phyloP scores from a whole-genome alignment of 1,284 basidiomycete species.

The Cutaneotrichosporon sp. region DNA sequence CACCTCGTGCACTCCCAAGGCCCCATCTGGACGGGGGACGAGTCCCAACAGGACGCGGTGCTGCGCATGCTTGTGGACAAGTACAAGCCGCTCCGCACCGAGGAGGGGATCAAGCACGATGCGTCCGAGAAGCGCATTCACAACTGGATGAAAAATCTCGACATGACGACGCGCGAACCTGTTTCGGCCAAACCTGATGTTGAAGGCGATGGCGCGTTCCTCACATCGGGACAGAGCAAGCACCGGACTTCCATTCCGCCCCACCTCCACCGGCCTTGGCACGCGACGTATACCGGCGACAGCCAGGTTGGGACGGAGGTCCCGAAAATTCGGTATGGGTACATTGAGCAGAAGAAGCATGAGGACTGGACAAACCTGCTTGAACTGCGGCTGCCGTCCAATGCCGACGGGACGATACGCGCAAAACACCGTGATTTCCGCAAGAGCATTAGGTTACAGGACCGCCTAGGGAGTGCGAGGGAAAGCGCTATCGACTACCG shows the following conservation, averaged over 20 bases:
- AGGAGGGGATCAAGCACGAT: constrained; percentile 38
- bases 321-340: constrained; percentile 43
- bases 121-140: constrained; percentile 71
- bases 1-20: constrained; percentile 46
- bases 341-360: constrained; percentile 29
- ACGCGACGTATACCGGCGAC: constrained; percentile 43
- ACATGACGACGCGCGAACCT: constrained; percentile 30
- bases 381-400: constrained; percentile 39
- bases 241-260: constrained; percentile 43
- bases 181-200: neutral
- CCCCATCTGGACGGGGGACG: constrained; percentile 66
- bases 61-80: constrained; percentile 81
- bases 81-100: constrained; percentile 66
- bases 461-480: constrained; percentile 60
- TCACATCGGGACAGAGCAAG: constrained; percentile 6
- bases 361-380: constrained; percentile 34
- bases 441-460: constrained; percentile 56
- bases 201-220: neutral
- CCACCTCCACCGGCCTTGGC: constrained; percentile 45
- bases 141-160: constrained; percentile 46
- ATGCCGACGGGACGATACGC: constrained; percentile 55
- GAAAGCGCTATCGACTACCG: constrained; percentile 74
- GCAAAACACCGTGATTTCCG: constrained; percentile 55
- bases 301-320: constrained; percentile 11
- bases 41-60: constrained; percentile 65